Base-by-base conservation (phyloP, 2,329 filamentous ascomycete species). In the Neodidymelliopsis sp. region DNA sequence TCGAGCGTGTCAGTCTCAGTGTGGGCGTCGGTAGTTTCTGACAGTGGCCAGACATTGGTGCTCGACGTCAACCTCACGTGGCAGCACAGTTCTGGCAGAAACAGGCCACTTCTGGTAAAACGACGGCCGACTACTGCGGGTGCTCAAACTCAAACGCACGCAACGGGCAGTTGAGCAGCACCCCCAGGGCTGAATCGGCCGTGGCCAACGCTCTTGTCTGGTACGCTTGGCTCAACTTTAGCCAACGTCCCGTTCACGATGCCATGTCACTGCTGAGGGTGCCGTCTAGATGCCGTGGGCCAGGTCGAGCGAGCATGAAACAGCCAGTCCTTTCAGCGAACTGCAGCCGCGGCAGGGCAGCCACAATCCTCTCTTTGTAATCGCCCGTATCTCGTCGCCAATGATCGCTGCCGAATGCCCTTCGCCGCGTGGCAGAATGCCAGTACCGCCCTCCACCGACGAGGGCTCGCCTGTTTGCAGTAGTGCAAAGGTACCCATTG, bases 401-500 rank as follows among this genome's bases (percentile, higher is more conserved):
- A 49, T 49, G 4, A 42, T 10, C 27, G 38, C 10, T 13, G 37
- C 33, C 27, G 45, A 22, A n/a, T 49, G 25, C 25, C 27, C 25
- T 12, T 42, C 12, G 33, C 44, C 33, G 33, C 25, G 27, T 49
- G 45, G 31, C 33, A 31, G 45, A 49, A 18, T 6, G 44, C 44
- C 37, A 25, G 30, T 31, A 27, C 37, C 24, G 44, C 44, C 30
- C 25, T 30, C 20, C 31, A 25, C 19, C 23, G 30, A 16, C n/a
- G 45, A 48, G 20, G 20, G 31, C 27, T 49, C 31, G 31, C 38
- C 22, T 37, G 20, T 37, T 13, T 13, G 36, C 36, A 47, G 36
- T 46, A 46, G 43, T 34, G 42, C 42, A 38, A 33, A 38, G 43
- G 43, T 48, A 48, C 44, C 29, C 42, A 33, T 27, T 30, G 13